Evolutionary conservation across 495 filamentous ascomycete genomes (phyloP), one percentile per base, ranked within the genome.

Genomic region (Penicillium bialowiezense): DNA sequence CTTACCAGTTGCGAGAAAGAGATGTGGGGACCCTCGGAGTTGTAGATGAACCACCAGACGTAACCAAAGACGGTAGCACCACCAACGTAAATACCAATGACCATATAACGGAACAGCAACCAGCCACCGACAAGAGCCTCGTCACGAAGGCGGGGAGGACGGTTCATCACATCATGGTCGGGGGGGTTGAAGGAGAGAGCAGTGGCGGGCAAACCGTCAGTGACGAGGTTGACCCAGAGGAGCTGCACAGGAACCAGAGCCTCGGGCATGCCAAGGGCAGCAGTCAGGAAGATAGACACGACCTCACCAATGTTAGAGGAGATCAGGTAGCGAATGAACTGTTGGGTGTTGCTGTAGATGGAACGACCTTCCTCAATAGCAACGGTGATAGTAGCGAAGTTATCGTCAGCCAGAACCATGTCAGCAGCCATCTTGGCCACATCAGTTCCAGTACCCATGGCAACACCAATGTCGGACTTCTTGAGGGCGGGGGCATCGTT

Each of bases 311-410:
- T 99, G 73, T 99, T 99, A 24, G 91, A 97, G 7, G 91, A 96
- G 68, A 99, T 99, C 41, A 99, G 79, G 65, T 99, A 99, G 21
- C 95, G 89, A 69, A 99, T 99, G 68, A 99, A 99, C 64, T 99
- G 95, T 64, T 99, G 95, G 3, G 95, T 99, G 78, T 99, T 99
- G 84, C 92, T 97, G 78, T 95, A 99, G 74, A 99, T 99, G 26
- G 91, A 91, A 44, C 95, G 86, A 44, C 95, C 95, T 69, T 99
- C 95, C 69, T 97, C 93, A 43, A 99, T 91, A 28, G 95, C 95
- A 46, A 88, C 79, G 59, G 92, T 88, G 61, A 99, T 99, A 20
- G 95, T 97, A 37, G 95, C 93, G 64, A 99, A 99, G 73, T 99
- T 99, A 70, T 97, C 87, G 73, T 99, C 95, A 21, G 90, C 91